Evolutionary conservation across 345 rosid species (phyloP).

Genomic region (Eucalyptus camaldulensis): DNA sequence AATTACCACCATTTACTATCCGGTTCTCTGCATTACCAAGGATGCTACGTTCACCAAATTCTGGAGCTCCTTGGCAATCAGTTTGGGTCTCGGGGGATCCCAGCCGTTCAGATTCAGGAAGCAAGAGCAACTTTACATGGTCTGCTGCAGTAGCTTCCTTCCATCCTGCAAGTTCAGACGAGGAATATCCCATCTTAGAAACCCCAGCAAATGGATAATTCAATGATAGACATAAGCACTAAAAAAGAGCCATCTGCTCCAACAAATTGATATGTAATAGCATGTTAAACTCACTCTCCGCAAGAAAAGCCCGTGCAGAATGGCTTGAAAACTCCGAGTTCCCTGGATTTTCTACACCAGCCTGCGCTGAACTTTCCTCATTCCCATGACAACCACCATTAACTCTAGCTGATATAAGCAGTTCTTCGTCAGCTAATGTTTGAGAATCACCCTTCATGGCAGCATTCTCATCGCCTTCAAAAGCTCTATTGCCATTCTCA

Average conservation of each 20-base stretch:
- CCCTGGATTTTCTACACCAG: slow-evolving; percentile 6
- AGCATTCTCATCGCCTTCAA: not conserved
- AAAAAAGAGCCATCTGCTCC: not conserved
- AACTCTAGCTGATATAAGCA: not conserved
- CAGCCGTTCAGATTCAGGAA: slow-evolving; percentile 21
- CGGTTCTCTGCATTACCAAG: slow-evolving; percentile 6
- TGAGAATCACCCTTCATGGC: not conserved
- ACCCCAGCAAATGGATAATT: not conserved
- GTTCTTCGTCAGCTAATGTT: not conserved
- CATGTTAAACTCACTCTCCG: slow-evolving; percentile 40
- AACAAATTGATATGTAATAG: not conserved
- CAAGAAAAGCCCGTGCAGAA: slow-evolving; percentile 69
- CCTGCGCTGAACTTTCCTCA: not conserved
- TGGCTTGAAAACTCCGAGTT: slow-evolving; percentile 28
- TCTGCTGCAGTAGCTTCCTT: slow-evolving; percentile 54
- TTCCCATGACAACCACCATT: not conserved
- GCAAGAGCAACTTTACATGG: slow-evolving; percentile 57
- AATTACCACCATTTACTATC: not conserved
- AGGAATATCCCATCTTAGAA: not conserved
- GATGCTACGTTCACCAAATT: not conserved
- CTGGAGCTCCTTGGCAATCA: slow-evolving; percentile 9
- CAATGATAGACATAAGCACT: not conserved
- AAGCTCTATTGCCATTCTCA: slow-evolving; percentile 5
- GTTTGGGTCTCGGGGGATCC: not conserved
- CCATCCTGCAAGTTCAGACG: slow-evolving; percentile 52